Base-by-base conservation (phyloP, 2,329 filamentous ascomycete genomes). In the Phaeosphaeria sp. region DNA sequence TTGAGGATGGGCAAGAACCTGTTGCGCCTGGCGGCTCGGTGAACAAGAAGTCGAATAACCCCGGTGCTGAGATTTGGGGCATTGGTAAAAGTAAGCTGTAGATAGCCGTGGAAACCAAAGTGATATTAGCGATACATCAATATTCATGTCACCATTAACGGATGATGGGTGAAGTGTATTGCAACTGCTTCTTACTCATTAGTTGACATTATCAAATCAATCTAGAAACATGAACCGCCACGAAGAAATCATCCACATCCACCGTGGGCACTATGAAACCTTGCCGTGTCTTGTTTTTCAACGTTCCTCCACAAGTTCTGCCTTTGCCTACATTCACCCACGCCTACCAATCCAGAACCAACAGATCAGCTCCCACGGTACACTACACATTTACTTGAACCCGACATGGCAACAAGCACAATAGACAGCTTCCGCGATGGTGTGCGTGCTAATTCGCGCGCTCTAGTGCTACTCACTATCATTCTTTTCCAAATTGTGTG, bases 11-110 rank as follows among this genome's bases (percentile, higher is more conserved):
- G 9, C 58, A 71, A 41, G 22, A 63, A 25, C 59, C 62, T 1
- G 72, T 65, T 59, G 71, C 57, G 48, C 56, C 58, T 0, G 54
- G 55, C 4, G 72, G 70, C 1, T 63, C 62, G 1, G 65, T 76
- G 13, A 68, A 69, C 22, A 63, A 71, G 51, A 75, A 72, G 23
- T 72, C 69, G 49, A 78, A 77, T 30, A 79, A 79, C 43, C 77
- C 77, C 6, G 72, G 72, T 27, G 78, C 78, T 17, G 75, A 79
- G 63, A 63, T 80, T 0, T 80, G 74, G 68, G 77, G 74, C 3
- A 74, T 80, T 49, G 78, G 73, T 18, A 80, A 80, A 76, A 79
- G 77, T 52, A 80, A 80, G 64, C 64, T 80, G 60, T 77, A 74
- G 64, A 62, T 47, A 15, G 30, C 9, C 25, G 7, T 36, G 3